Conservation (phyloP, 2,329 filamentous ascomycete species). For the Sclerotinia trifoliorum region DNA sequence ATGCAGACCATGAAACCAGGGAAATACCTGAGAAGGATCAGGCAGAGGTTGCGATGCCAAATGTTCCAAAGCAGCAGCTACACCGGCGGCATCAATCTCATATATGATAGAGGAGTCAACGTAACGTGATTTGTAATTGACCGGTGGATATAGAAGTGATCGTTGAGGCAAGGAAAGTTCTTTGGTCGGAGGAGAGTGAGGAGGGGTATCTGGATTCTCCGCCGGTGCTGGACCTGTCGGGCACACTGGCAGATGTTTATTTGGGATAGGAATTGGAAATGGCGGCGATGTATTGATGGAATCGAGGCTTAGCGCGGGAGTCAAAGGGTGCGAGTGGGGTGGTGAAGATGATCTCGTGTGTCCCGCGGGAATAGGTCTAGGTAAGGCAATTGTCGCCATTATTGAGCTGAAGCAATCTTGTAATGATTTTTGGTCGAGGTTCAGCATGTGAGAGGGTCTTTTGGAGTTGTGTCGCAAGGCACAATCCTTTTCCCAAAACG, state of each 20-base stretch:
- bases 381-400: constrained; percentile 41
- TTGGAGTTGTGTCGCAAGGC: neutral
- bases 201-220: constrained; percentile 59
- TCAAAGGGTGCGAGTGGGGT: constrained; percentile 51
- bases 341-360: constrained; percentile 45
- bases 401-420: constrained; percentile 21
- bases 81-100: constrained; percentile 65
- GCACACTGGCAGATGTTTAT: constrained; percentile 88
- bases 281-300: constrained; percentile 51
- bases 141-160: constrained; percentile 74
- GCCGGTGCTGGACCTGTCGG: constrained; percentile 69
- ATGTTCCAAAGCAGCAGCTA: constrained; percentile 74
- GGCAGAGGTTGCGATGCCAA: constrained; percentile 77
- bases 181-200: constrained; percentile 62
- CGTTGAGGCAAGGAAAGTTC: constrained; percentile 55
- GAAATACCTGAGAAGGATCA: constrained; percentile 82
- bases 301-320: constrained; percentile 53
- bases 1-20: constrained; percentile 93
- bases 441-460: constrained; percentile 12
- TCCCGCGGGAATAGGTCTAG: constrained; percentile 34
- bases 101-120: constrained; percentile 62
- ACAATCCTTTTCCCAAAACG: neutral
- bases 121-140: constrained; percentile 55
- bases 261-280: constrained; percentile 66
- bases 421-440: constrained; percentile 9